A percentile compares a stretch with the other conserved stretches of the same genome.
phyloP scores from a whole-genome alignment of 345 rosid genomes.

The Sisymbrium irio region DNA sequence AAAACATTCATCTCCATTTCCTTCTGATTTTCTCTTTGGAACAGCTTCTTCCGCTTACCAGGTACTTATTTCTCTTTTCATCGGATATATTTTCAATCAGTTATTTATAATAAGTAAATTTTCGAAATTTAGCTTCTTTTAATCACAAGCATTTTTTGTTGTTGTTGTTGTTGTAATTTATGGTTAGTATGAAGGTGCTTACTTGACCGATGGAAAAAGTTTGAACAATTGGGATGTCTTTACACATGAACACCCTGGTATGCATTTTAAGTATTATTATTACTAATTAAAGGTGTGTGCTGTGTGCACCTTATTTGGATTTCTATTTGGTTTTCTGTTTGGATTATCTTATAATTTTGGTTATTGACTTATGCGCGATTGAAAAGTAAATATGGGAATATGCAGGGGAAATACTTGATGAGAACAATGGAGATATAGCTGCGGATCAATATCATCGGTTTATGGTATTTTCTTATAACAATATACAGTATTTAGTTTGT shows the following conservation, averaged over 20 bases:
- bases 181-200: conserved; percentile 51
- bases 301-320: background rate
- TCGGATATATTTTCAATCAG: background rate
- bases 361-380: background rate
- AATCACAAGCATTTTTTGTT: background rate
- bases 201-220: conserved; percentile 48
- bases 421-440: conserved; percentile 21
- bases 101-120: background rate
- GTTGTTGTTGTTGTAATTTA: background rate
- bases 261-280: background rate
- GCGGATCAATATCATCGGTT: conserved; percentile 32
- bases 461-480: background rate
- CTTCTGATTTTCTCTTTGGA: conserved; percentile 57
- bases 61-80: conserved; percentile 26
- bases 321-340: background rate
- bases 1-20: conserved; percentile 27
- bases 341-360: background rate
- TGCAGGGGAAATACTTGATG: conserved; percentile 17
- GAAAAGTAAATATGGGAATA: background rate
- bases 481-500: too few species aligned
- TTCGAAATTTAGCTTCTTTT: background rate
- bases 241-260: conserved; percentile 32
- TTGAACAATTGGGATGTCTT: conserved; percentile 57
- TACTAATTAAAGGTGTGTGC: background rate
- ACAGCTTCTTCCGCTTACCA: conserved; percentile 73